Evolutionary conservation across 805 yeast genomes (phyloP).

Genomic region (Metschnikowia orientalis): DNA sequence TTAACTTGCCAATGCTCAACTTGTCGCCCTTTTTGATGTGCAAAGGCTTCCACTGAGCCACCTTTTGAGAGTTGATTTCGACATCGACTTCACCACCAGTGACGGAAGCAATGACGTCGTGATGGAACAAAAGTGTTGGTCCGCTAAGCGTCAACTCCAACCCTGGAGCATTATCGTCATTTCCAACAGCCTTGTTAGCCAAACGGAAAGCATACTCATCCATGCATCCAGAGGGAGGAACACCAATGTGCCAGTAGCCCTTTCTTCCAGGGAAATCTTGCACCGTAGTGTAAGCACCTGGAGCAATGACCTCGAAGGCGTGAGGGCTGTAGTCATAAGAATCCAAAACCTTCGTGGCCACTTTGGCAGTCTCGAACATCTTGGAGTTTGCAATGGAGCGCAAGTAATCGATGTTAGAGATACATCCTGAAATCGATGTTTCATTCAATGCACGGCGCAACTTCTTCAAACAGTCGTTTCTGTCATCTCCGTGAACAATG

Average conservation of each 20-base stretch:
- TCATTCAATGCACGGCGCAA: constrained; percentile 78
- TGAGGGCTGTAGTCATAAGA: constrained; percentile 71
- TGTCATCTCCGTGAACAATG: constrained; percentile 87
- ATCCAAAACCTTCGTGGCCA: constrained; percentile 86
- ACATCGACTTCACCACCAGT: constrained; percentile 82
- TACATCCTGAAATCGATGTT: constrained; percentile 83
- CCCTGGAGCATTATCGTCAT: constrained; percentile 76
- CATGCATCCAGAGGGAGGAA: constrained; percentile 99
- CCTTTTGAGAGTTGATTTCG: constrained; percentile 55
- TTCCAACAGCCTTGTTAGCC: constrained; percentile 90
- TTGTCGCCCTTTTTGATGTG: constrained; percentile 68
- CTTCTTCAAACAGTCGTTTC: constrained; percentile 77
- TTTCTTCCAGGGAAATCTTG: constrained; percentile 94
- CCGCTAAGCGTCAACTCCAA: constrained; percentile 86
- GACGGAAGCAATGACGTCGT: constrained; percentile 68
- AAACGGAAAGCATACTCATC: constrained; percentile 85
- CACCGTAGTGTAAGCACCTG: constrained; percentile 94
- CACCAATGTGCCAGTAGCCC: constrained; percentile 88
- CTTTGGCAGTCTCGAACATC: constrained; percentile 79
- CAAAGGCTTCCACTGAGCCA: constrained; percentile 70
- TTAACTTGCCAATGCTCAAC: constrained; percentile 74
- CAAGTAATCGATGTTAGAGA: constrained; percentile 86
- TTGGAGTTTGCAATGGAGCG: constrained; percentile 77
- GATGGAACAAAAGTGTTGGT: constrained; percentile 81
- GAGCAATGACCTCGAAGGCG: constrained; percentile 79